Percentiles rank a stretch among this genome's conserved stretches.
phyloP scores from a whole-genome alignment of 331 rosid species.

The Saraca asoca region DNA sequence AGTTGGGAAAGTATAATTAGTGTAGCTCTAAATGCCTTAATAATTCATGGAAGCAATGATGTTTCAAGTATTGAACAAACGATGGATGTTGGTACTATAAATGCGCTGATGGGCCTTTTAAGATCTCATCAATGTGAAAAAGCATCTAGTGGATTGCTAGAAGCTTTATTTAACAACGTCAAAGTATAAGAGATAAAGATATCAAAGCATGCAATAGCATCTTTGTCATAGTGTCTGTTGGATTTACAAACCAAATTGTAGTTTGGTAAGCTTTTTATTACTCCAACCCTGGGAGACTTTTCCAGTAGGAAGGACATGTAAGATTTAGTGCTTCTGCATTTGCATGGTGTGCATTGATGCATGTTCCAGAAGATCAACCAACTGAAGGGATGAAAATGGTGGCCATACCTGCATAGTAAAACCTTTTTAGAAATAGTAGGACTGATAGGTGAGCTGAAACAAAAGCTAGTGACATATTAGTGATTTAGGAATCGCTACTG shows the following conservation, averaged over 20 bases:
- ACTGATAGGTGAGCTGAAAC: slow-evolving; percentile 96
- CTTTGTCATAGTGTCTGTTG: slow-evolving; percentile 84
- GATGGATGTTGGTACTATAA: no score
- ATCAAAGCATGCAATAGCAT: slow-evolving; percentile 86
- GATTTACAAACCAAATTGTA: slow-evolving; percentile 91
- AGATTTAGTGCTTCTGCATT: slow-evolving; percentile 82
- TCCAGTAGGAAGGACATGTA: slow-evolving; percentile 86
- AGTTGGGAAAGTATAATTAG: slow-evolving; percentile 75
- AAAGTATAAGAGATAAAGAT: slow-evolving; percentile 88
- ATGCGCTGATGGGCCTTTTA: no score
- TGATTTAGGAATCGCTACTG: slow-evolving; percentile 85
- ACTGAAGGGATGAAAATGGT: slow-evolving; percentile 96
- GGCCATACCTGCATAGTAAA: slow-evolving; percentile 89
- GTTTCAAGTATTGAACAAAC: no score
- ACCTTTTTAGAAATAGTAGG: slow-evolving; percentile 93
- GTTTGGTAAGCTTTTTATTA: slow-evolving; percentile 86
- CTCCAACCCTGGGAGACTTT: slow-evolving; percentile 89
- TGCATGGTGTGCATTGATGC: slow-evolving; percentile 89
- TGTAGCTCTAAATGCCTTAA: slow-evolving; percentile 76
- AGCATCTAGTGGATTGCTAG: slow-evolving; percentile 85
- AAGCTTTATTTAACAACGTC: slow-evolving; percentile 81
- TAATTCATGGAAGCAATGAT: slow-evolving; percentile 75
- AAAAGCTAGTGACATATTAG: slow-evolving; percentile 95
- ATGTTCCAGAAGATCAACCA: slow-evolving; percentile 90
- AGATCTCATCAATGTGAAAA: no score